Base-by-base conservation (phyloP, 768 basidiomycete species). In the Boletus vermiculosoides region DNA sequence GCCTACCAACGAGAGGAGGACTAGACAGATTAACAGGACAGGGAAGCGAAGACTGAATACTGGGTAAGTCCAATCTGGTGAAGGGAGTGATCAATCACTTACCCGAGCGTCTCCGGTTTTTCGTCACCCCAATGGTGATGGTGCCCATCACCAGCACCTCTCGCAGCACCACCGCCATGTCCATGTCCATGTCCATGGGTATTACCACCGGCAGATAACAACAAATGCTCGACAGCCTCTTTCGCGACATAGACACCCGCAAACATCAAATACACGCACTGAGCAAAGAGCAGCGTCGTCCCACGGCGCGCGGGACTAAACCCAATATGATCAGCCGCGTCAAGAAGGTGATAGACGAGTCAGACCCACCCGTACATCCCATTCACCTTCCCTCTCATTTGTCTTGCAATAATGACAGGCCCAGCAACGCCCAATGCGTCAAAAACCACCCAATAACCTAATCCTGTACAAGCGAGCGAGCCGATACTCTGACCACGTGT, bases 401-500 rank as follows among this genome's bases (percentile, higher is more conserved):
- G 80, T 77, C 25, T 74, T 73, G 66, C 65, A 20, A 71, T 58
- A 8, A 68, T 55, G 8, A 56, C 60, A 34, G 69, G 41, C 73
- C 77, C 23, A 88, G 70, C 20, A 70, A 96, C 81, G 0, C 95
- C 95, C 59, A 94, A 77, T 4, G 94, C 83, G 69, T 98, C 96
- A 67, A 98, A 99, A 2, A 98, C 94, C 23, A 96, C 85, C 86
- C 96, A 90, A 68, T 99, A 99, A 0, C 96, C 97, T 18, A 99
- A 72, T 0, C 94, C 97, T 1, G 96, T 96, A 54, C 88, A 86
- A 9, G 88, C 80, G 30, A 98, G 75, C 47, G 92, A 94, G 18
- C 94, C 94, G 22, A 85, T 83, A 58, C 87, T 85, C 72, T 99
- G 97, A 2, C 94, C 95, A 23, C 79, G 79, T 0, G 94, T 87